Conservation (phyloP, 1,139 yeast genomes). For the Yamadazyma diospyri region DNA sequence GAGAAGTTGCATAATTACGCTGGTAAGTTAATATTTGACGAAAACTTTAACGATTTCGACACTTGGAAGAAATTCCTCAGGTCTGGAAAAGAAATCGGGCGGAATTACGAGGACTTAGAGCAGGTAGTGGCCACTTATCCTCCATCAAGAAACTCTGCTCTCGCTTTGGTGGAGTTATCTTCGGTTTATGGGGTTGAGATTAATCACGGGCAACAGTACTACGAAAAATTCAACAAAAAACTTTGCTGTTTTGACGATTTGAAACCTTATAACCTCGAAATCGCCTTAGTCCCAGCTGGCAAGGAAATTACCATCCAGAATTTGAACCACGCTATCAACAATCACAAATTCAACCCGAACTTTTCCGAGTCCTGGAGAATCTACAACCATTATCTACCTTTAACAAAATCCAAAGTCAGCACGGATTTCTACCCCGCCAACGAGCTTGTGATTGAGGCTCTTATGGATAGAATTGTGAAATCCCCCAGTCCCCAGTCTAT, state of each 20-base stretch:
- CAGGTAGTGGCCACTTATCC: slow-evolving; percentile 21
- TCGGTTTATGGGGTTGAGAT: slow-evolving; percentile 17
- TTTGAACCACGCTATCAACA: slow-evolving; percentile 45
- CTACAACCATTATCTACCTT: slow-evolving; percentile 27
- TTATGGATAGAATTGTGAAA: slow-evolving; percentile 11
- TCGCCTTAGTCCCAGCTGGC: not conserved
- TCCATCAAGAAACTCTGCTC: slow-evolving; percentile 50
- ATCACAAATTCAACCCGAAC: slow-evolving; percentile 13
- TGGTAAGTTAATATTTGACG: slow-evolving; percentile 32
- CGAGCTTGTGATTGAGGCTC: slow-evolving; percentile 57
- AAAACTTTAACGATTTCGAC: slow-evolving; percentile 54
- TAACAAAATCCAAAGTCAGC: slow-evolving; percentile 36
- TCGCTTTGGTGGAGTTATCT: slow-evolving; percentile 52
- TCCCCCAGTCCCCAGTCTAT: slow-evolving; percentile 3
- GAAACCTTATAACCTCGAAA: slow-evolving; percentile 23
- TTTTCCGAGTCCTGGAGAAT: slow-evolving; percentile 30
- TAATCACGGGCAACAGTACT: slow-evolving; percentile 38
- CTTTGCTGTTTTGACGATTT: slow-evolving; percentile 62
- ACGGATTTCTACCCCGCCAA: slow-evolving; percentile 67
- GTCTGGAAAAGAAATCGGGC: slow-evolving; percentile 35
- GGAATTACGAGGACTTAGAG: slow-evolving; percentile 22
- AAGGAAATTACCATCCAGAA: slow-evolving; percentile 16
- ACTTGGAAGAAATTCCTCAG: slow-evolving; percentile 54
- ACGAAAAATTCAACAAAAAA: slow-evolving; percentile 43
- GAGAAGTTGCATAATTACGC: slow-evolving; percentile 31